Evolutionary conservation across 441 rosid genomes (phyloP).

Genomic region (Erodium chrysanthum): DNA sequence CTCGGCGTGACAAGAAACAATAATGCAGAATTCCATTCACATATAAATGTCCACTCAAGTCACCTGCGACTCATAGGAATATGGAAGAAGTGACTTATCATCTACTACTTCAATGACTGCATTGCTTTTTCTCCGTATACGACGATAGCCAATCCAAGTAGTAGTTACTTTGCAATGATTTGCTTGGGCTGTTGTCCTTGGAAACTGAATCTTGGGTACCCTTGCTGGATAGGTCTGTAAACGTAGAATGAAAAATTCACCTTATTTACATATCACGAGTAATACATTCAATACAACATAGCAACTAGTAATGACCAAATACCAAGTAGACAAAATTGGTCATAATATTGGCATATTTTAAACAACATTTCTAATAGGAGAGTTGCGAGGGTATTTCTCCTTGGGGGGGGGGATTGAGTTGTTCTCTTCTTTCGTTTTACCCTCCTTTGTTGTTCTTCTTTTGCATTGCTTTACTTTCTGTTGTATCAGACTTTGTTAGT

Average conservation of each 20-base stretch:
- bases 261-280: background rate
- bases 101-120: constrained; percentile 43
- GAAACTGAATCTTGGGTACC: constrained; percentile 29
- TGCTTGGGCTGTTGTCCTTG: constrained; percentile 71
- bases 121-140: constrained; percentile 42
- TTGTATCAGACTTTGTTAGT: too few relatives aligned
- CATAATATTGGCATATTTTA: background rate
- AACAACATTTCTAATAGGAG: background rate
- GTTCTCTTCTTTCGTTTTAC: too few relatives aligned
- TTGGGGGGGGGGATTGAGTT: too few relatives aligned
- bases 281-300: background rate
- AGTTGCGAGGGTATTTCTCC: too few relatives aligned
- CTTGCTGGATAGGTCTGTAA: constrained; percentile 56
- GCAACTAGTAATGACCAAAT: background rate
- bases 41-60: constrained; percentile 4
- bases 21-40: constrained; percentile 9
- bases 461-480: too few relatives aligned
- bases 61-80: constrained; percentile 76
- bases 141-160: constrained; percentile 71
- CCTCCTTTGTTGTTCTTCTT: too few relatives aligned
- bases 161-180: constrained; percentile 66
- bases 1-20: background rate
- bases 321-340: background rate
- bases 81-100: constrained; percentile 58
- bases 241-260: background rate